Evolutionary conservation across 768 basidiomycete species (phyloP), one percentile per base, ranked within the genome.

Genomic region (button mushroom (Agaricus bisporus)): DNA sequence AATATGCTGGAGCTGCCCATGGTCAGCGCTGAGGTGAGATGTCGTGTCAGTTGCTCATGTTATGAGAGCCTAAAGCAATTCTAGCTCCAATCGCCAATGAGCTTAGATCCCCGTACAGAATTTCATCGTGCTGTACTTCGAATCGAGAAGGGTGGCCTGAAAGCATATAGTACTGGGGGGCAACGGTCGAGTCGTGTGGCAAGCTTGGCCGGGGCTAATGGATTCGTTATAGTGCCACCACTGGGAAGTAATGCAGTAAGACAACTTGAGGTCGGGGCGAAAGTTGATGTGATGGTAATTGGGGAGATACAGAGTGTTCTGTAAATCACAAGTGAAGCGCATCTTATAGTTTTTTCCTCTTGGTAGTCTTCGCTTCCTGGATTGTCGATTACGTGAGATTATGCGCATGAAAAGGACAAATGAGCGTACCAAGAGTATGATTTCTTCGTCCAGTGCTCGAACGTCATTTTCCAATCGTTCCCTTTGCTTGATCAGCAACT

Each of bases 101-200:
- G 67, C 1, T 74, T 92, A 25, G 89, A 93, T 62, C 65, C 83
- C 8, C 77, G 92, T 9, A 80, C 82, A 1, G 91, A 93, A 61
- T 94, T 89, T 67, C 92, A 95, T 66, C 85, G 92, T 5, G 91
- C 85, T 3, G 60, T 81, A 35, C 48, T 57, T 37, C 68, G 69
- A n/a, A 70, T 75, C 1, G 72, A 69, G 2, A 49, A 61, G 4
- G 66, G 68, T 26, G 77, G 77, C 7, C 70, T 91, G 50, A 74
- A 73, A 51, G 92, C 90, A 2, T 79, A 74, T 58, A 91, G 86
- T 51, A 95, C 92, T 0, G 92, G 93, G 20, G 89, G 91, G 0
- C 93, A 95, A 64, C 74, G 91, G 5, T 92, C 91, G 15, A 90
- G 87, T 61, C 75, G 89, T 20, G 85, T 87, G 4, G 86, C 86